Evolutionary conservation across 1,139 yeast species (phyloP).

Genomic region (Saccharomyces hybrid): DNA sequence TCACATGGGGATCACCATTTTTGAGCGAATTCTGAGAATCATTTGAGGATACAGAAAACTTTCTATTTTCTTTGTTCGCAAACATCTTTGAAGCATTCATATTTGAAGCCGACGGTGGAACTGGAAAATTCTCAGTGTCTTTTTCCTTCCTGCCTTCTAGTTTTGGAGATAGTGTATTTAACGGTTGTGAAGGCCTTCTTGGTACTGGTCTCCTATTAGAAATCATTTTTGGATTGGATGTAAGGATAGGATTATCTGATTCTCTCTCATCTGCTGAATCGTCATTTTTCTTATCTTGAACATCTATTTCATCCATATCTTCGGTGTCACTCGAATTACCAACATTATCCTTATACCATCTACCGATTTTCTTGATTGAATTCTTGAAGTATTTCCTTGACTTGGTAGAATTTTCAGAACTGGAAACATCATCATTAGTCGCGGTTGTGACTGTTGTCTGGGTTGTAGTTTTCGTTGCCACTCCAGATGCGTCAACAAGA

Average conservation of each 20-base stretch:
- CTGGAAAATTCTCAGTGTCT: not conserved
- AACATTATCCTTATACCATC: constrained; percentile 57
- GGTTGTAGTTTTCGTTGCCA: not conserved
- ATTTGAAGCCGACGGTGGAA: constrained; percentile 12
- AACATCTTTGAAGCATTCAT: constrained; percentile 27
- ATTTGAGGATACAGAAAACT: not conserved
- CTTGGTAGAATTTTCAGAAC: constrained; percentile 25
- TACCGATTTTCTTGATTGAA: constrained; percentile 55
- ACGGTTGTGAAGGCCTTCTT: constrained; percentile 9
- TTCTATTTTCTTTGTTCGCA: constrained; percentile 19
- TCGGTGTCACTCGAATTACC: constrained; percentile 10
- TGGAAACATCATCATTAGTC: constrained; percentile 13
- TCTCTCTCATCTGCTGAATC: constrained; percentile 1
- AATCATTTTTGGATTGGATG: constrained; percentile 24
- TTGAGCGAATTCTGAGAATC: not conserved
- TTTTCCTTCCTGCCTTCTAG: not conserved
- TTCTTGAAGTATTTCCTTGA: constrained; percentile 34
- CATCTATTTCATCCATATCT: constrained; percentile 5
- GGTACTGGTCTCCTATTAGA: constrained; percentile 24
- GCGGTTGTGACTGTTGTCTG: not conserved
- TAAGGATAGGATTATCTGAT: not conserved
- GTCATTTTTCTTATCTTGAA: constrained; percentile 4
- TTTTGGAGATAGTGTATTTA: not conserved
- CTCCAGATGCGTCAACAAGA: not conserved
- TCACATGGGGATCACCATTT: not conserved